Evolutionary conservation across 129 eudicot species (phyloP).

Genomic region (Heracleum sosnowskyi): DNA sequence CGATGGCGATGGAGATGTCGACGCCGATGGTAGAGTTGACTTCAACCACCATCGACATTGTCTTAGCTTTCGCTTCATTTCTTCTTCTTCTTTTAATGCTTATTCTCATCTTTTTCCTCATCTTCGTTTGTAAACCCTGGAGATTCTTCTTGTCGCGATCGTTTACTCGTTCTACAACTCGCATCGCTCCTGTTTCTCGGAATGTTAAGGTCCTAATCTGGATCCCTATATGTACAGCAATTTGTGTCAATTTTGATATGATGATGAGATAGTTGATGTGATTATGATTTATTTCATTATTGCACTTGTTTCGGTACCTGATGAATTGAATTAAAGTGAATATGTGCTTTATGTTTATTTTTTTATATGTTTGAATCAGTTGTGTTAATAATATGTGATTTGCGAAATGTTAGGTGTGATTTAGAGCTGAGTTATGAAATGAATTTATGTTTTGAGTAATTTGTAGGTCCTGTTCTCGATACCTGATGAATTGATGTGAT

Average conservation of each 20-base stretch:
- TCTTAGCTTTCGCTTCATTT: constrained; percentile 17
- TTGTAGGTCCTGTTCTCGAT: no score
- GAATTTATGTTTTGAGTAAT: no score
- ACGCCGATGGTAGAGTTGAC: constrained; percentile 34
- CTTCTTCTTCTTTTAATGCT: constrained; percentile 43
- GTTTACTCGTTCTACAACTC: background rate
- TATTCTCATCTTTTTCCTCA: constrained; percentile 40
- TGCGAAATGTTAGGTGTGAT: no score
- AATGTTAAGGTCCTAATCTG: constrained; percentile 45
- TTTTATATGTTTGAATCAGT: no score
- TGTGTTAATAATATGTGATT: no score
- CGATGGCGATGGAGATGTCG: constrained; percentile 22
- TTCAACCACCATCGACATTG: constrained; percentile 14
- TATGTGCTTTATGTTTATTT: no score
- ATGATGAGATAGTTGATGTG: no score
- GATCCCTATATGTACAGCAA: background rate
- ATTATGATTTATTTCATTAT: no score
- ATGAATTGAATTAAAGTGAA: no score
- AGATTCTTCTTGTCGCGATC: constrained; percentile 39
- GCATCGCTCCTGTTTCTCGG: constrained; percentile 28
- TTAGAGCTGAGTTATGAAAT: no score
- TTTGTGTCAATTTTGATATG: background rate
- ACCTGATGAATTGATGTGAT: no score
- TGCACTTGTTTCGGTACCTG: no score
- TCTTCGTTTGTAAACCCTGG: constrained; percentile 83